Evolutionary conservation across 352 stramenopile genomes (phyloP), one percentile per base, ranked within the genome.

Genomic region (Globisporangium middletonii): DNA sequence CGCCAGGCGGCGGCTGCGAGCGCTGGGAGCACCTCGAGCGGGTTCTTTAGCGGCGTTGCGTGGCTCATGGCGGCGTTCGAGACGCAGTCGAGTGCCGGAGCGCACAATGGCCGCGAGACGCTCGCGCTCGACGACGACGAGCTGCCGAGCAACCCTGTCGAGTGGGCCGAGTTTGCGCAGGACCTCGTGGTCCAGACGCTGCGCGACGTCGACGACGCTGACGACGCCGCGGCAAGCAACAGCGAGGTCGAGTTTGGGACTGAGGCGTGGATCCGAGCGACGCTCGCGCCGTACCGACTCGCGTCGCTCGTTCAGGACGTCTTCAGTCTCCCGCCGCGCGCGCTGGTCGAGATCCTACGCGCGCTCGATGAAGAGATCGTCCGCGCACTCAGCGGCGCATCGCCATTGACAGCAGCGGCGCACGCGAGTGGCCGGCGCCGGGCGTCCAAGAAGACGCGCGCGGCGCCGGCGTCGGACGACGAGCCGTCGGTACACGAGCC

Each of bases 61-160:
- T 92, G 83, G 83, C 45, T 92, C 16, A 63, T 90, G 52, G 84
- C 79, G 33, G 75, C 79, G 30, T 69, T 92, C 4, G 83, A 92
- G 23, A 65, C 76, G 12, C 81, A 66, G 8, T 5, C 16, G 4
- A 19, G 18, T 19, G 41, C 48, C 43, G 79, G 18, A 64, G 59
- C 16, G 60, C 63, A 12, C 43, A 48, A 19, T 19, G 19, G 19
- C n/a, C 18, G 43, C 43, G 19, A 23, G 18, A 48, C n/a, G 35
- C 18, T 44, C 16, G 46, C 12, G 33, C 11, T 55, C 18, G 68
- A 73, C 42, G 53, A 65, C 8, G 63, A 65, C n/a, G 51, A 58
- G 42, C 43, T 48, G 43, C 63, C 53, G 4, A 57, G 68, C 9
- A 79, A 59, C 33, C 73, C 75, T 38, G 58, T 61, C 43, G 76